Conservation (phyloP, 78 protist species). For the Mastigamoeba balamuthi region DNA sequence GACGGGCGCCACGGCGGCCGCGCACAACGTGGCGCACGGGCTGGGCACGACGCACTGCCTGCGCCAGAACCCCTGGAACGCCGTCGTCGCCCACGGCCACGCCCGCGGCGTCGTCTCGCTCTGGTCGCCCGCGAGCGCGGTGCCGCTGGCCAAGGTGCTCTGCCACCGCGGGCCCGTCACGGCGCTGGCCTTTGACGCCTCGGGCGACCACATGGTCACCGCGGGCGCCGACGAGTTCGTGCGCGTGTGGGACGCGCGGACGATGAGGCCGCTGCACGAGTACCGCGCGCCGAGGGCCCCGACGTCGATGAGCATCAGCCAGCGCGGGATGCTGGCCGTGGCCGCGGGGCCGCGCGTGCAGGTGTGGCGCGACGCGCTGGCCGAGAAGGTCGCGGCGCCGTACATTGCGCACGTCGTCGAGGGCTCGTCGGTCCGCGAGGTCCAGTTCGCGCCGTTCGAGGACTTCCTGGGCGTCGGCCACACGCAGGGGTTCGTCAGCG, state of each 20-base stretch:
- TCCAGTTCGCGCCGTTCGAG: constrained; percentile 90
- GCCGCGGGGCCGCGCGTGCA: constrained; percentile 36
- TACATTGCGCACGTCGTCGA: constrained; percentile 41
- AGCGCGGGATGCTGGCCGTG: constrained; percentile 75
- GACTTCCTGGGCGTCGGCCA: constrained; percentile 89
- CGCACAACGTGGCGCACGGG: constrained; percentile 7
- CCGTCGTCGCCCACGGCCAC: constrained; percentile 73
- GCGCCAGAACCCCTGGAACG: constrained; percentile 74
- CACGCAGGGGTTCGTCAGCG: constrained; percentile 31
- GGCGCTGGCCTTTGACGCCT: constrained; percentile 33
- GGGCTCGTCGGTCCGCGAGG: not conserved
- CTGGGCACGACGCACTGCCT: constrained; percentile 24
- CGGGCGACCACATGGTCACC: constrained; percentile 39
- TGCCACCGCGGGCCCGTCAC: constrained; percentile 57
- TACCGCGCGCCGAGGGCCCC: constrained; percentile 50
- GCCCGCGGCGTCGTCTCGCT: constrained; percentile 70
- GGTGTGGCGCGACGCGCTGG: constrained; percentile 39
- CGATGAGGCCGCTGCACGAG: constrained; percentile 55
- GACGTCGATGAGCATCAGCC: constrained; percentile 41
- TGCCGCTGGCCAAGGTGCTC: constrained; percentile 67
- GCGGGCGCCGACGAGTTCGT: constrained; percentile 33
- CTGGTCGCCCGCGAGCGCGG: constrained; percentile 75
- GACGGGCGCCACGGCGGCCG: constrained; percentile 31
- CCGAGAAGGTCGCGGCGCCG: constrained; percentile 25
- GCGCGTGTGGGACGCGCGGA: constrained; percentile 91